Percentiles rank a stretch among this genome's conserved stretches.
Evolutionary conservation across 768 basidiomycete genomes (phyloP).

Genomic region (Leccinum boreale): DNA sequence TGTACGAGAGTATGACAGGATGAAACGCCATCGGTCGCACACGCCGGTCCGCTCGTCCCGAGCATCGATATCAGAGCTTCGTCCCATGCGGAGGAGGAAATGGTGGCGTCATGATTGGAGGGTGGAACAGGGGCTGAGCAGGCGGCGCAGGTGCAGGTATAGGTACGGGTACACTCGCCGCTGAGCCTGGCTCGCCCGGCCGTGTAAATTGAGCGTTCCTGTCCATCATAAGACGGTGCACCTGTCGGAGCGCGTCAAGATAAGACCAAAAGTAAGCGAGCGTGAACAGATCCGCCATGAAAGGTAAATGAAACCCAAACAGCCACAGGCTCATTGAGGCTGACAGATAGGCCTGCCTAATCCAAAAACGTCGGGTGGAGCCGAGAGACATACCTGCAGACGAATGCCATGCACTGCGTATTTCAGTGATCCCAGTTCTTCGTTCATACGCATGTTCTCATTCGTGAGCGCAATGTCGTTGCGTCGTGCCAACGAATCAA

Average conservation of each 20-base stretch:
- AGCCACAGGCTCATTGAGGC: not conserved
- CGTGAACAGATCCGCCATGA: conserved; percentile 4
- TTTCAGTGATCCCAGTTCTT: conserved; percentile 69
- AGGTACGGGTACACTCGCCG: conserved; percentile 16
- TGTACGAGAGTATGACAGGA: not conserved
- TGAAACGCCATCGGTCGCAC: not conserved
- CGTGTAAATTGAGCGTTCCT: conserved; percentile 58
- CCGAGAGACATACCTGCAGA: conserved; percentile 59
- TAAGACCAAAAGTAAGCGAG: conserved; percentile 14
- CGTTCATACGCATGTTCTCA: conserved; percentile 67
- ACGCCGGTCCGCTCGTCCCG: conserved; percentile 1
- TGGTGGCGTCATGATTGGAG: conserved; percentile 30
- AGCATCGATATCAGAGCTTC: conserved; percentile 21
- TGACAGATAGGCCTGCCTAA: not conserved
- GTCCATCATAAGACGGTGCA: conserved; percentile 76
- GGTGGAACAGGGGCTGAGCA: conserved; percentile 23
- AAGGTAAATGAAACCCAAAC: conserved; percentile 9
- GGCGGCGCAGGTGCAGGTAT: conserved; percentile 20
- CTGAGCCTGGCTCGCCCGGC: conserved; percentile 22
- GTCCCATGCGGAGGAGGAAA: conserved; percentile 31
- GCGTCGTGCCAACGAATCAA: conserved; percentile 59
- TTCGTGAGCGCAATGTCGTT: conserved; percentile 67
- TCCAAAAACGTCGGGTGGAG: conserved; percentile 5
- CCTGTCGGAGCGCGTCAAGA: conserved; percentile 31
- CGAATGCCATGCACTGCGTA: conserved; percentile 71